Percentiles rank a stretch among this genome's conserved stretches.
Evolutionary conservation across 2,329 filamentous ascomycete species (phyloP).

Genomic region (Trichoderma asperellum): DNA sequence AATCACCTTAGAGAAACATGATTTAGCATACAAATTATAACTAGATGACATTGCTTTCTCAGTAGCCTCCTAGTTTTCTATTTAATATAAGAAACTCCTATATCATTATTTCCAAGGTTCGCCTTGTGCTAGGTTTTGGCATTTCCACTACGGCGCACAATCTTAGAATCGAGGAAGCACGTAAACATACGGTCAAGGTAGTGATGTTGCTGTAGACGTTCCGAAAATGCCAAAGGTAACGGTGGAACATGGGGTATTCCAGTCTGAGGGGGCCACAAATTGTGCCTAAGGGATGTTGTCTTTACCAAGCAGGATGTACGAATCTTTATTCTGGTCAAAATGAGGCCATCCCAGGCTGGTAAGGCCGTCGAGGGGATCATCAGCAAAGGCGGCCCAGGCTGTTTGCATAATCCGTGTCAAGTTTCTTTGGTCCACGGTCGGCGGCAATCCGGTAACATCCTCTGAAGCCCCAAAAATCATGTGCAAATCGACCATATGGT

Average conservation of each 20-base stretch:
- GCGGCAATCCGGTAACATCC: constrained; percentile 45
- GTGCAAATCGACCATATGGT: constrained; percentile 53
- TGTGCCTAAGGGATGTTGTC: background rate
- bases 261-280: background rate
- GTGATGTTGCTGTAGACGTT: background rate
- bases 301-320: constrained; percentile 29
- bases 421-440: constrained; percentile 37
- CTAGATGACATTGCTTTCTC: background rate
- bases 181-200: background rate
- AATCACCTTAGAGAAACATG: background rate
- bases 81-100: background rate
- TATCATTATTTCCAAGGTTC: background rate
- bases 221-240: background rate
- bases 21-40: background rate
- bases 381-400: constrained; percentile 47
- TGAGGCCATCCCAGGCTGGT: constrained; percentile 34
- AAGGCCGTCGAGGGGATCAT: constrained; percentile 44
- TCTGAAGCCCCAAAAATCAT: constrained; percentile 51
- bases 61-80: background rate
- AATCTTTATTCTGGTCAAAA: constrained; percentile 30
- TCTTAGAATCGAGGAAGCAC: too few relatives aligned
- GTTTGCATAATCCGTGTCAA: constrained; percentile 45
- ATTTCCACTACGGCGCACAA: too few relatives aligned
- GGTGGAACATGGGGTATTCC: background rate
- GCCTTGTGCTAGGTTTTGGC: too few relatives aligned